A percentile compares a stretch with the other conserved stretches of the same genome.
These are phyloP conservation scores for Acanthamoeba healyi DNA, from an alignment of 208 protist genomes.

Conservation along the genomic window DNA sequence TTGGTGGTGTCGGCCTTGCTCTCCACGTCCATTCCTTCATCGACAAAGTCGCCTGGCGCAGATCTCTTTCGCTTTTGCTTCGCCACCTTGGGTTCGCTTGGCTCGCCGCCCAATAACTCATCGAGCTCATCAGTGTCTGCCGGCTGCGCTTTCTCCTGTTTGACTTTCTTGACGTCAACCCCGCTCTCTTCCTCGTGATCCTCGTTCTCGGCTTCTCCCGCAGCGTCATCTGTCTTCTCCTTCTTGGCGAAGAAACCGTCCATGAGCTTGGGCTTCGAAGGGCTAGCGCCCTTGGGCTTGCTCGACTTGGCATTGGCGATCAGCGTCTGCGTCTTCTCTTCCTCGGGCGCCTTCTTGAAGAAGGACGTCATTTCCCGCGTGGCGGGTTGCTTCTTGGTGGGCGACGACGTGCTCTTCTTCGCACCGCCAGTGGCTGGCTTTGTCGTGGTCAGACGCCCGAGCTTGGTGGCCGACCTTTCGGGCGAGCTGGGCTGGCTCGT, in stretches of 20 bases:
- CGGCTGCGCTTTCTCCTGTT: neutral
- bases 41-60: neutral
- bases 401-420: neutral
- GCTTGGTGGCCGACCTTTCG: neutral
- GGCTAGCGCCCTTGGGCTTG: neutral
- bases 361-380: slow-evolving; percentile 30
- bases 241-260: slow-evolving; percentile 50
- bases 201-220: neutral
- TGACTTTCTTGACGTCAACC: neutral
- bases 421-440: neutral
- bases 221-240: neutral
- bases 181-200: neutral
- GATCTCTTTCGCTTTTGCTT: neutral
- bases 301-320: slow-evolving; percentile 12
- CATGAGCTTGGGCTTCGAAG: neutral
- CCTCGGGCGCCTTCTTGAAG: slow-evolving; percentile 51
- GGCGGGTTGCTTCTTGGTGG: neutral
- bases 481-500: slow-evolving; percentile 28
- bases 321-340: slow-evolving; percentile 62
- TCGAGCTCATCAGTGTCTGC: neutral
- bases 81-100: neutral
- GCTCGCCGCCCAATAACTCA: slow-evolving; percentile 26
- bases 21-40: slow-evolving; percentile 12
- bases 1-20: neutral
- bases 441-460: neutral